Evolutionary conservation across 768 basidiomycete species (phyloP), one percentile per base, ranked within the genome.

Genomic region (Termitomyces sp.): DNA sequence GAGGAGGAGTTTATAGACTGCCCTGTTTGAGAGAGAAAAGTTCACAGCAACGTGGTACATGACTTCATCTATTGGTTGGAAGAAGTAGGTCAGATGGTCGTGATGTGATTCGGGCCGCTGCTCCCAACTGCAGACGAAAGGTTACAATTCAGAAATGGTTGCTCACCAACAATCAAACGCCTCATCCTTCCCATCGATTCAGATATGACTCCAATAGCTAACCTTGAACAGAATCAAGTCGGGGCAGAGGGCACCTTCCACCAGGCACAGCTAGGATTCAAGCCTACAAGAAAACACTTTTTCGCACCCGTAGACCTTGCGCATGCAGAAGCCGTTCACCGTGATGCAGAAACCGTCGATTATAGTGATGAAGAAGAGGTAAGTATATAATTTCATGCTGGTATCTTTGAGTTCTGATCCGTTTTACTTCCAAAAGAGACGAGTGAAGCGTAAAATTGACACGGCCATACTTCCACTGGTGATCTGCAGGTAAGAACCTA

Each of bases 401-500:
- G 3, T 5, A 15, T 16, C 24, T 35, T 24, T n/a, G n/a, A n/a
- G n/a, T 16, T 33, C 33, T 32, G 15, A 48, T 16, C 15, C n/a
- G 3, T 9, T 36, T 28, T 24, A 15, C 13, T 38, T 36, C 2
- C 3, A 3, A 15, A 49, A 83, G 81, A 75, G 65, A 61, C 70
- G 65, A 12, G 83, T 85, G 24, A 75, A 71, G 56, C 73, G 74
- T 40, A 85, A 84, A 69, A 83, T 85, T 49, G 83, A 85, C 65
- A 70, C 72, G n/a, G 73, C 73, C 8, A 79, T 85, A 4, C 73
- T 86, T 48, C 78, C 81, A 1, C 66, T 86, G 55, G 78, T 85
- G 18, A 74, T 84, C 8, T 75, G 71, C 66, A 83, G 82, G 82
- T 82, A 51, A 40, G 74, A 67, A n/a, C 4, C 6, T 60, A 11